These are phyloP conservation scores for Lachancea mirantina DNA, from an alignment of 805 yeast species.

Conservation along the genomic window DNA sequence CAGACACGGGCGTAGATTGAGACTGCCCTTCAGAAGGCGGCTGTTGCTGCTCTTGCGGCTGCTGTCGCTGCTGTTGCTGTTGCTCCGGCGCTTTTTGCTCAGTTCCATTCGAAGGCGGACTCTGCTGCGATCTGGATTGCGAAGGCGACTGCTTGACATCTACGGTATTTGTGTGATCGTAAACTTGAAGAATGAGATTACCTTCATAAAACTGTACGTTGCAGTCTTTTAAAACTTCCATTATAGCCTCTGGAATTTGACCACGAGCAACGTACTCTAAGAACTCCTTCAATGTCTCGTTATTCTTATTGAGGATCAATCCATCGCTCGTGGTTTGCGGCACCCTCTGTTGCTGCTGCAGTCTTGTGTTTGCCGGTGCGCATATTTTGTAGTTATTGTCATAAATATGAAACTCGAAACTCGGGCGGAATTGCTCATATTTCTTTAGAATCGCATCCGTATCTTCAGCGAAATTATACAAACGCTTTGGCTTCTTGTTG, in stretches of 20 bases:
- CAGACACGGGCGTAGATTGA: neutral
- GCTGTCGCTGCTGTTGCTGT: neutral
- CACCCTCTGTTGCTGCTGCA: constrained; percentile 32
- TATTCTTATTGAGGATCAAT: constrained; percentile 64
- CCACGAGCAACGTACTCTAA: constrained; percentile 72
- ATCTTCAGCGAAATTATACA: constrained; percentile 59
- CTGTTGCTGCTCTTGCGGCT: neutral
- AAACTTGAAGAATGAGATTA: constrained; percentile 75
- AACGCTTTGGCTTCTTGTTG: constrained; percentile 37
- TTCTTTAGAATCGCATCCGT: constrained; percentile 67
- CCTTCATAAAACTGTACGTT: constrained; percentile 85
- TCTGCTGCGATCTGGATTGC: constrained; percentile 10
- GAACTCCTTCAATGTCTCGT: constrained; percentile 72
- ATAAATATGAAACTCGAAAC: constrained; percentile 82
- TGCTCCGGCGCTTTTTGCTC: neutral
- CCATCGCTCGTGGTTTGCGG: constrained; percentile 47
- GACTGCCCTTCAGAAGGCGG: neutral
- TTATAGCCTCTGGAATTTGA: constrained; percentile 79
- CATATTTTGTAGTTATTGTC: constrained; percentile 90
- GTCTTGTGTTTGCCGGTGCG: constrained; percentile 44
- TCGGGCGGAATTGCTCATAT: constrained; percentile 69
- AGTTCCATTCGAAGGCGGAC: neutral
- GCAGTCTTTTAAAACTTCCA: constrained; percentile 84
- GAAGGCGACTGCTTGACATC: constrained; percentile 21
- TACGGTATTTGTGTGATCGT: constrained; percentile 63